phyloP scores from a whole-genome alignment of 257 asterid species.

The Misopates orontium region DNA sequence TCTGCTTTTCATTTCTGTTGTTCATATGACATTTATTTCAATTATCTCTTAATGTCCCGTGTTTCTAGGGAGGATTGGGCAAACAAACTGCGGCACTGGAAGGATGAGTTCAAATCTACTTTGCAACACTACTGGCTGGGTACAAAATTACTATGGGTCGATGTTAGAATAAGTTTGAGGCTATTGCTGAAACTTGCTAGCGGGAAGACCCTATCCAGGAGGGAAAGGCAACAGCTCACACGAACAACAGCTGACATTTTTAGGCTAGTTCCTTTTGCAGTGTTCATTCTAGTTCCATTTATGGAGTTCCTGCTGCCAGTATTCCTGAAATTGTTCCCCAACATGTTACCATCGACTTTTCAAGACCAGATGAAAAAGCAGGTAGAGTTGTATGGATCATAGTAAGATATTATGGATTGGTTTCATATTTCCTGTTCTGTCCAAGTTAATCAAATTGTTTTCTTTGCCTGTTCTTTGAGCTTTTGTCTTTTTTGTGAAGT shows the following conservation, averaged over 20 bases:
- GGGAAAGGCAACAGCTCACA: constrained; percentile 96
- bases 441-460: constrained; percentile 14
- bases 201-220: constrained; percentile 87
- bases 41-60: constrained; percentile 29
- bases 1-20: constrained; percentile 31
- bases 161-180: constrained; percentile 84
- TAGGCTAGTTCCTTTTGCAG: constrained; percentile 96
- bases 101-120: constrained; percentile 76
- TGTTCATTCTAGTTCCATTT: constrained; percentile 88
- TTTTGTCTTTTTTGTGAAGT: not conserved
- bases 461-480: not conserved
- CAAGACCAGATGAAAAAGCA: constrained; percentile 99
- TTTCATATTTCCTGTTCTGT: constrained; percentile 12
- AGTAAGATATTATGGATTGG: constrained; percentile 9
- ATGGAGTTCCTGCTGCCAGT: constrained; percentile 97
- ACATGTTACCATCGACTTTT: constrained; percentile 97
- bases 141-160: constrained; percentile 87
- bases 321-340: constrained; percentile 87
- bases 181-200: constrained; percentile 80
- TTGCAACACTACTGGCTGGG: constrained; percentile 98
- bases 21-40: constrained; percentile 18
- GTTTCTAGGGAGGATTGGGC: constrained; percentile 82
- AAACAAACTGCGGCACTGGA: constrained; percentile 63
- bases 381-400: constrained; percentile 42
- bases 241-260: constrained; percentile 96